Evolutionary conservation across 1,139 yeast species (phyloP).

Genomic region (Zygoascus hellenicus): DNA sequence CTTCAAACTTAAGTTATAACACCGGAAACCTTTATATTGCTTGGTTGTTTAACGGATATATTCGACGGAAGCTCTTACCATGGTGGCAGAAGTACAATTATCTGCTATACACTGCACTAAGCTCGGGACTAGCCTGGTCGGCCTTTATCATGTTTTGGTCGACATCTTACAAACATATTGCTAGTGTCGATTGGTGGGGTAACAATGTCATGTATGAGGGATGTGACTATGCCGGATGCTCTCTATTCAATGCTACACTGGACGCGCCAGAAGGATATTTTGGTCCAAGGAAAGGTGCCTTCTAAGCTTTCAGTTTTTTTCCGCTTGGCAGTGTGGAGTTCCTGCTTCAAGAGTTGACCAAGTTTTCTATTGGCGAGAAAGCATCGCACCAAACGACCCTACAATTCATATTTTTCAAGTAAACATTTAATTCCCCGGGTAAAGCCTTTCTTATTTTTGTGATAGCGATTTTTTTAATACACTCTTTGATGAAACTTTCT

Average conservation of each 20-base stretch:
- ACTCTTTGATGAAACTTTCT: not conserved
- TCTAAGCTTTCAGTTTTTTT: not conserved
- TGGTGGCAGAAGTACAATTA: slow-evolving; percentile 49
- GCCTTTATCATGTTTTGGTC: slow-evolving; percentile 47
- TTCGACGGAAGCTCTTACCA: slow-evolving; percentile 43
- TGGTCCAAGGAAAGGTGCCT: slow-evolving; percentile 33
- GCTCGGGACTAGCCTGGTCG: slow-evolving; percentile 44
- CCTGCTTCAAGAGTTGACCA: too few species aligned
- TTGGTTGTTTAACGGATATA: slow-evolving; percentile 47
- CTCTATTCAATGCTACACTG: slow-evolving; percentile 26
- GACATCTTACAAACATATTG: slow-evolving; percentile 38
- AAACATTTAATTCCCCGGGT: too few species aligned
- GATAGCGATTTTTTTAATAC: not conserved
- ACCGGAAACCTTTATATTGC: slow-evolving; percentile 47
- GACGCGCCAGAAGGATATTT: slow-evolving; percentile 40
- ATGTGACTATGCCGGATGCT: slow-evolving; percentile 42
- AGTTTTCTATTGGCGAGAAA: too few species aligned
- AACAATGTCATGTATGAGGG: slow-evolving; percentile 43
- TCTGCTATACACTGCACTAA: slow-evolving; percentile 49
- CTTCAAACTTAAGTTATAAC: slow-evolving; percentile 49
- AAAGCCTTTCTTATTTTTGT: too few species aligned
- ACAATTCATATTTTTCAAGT: too few species aligned
- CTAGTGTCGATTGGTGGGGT: slow-evolving; percentile 52
- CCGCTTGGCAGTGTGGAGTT: too few species aligned
- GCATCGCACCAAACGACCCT: too few species aligned